phyloP scores from a whole-genome alignment of 352 stramenopile species.

The Phytophthora pluvialis region DNA sequence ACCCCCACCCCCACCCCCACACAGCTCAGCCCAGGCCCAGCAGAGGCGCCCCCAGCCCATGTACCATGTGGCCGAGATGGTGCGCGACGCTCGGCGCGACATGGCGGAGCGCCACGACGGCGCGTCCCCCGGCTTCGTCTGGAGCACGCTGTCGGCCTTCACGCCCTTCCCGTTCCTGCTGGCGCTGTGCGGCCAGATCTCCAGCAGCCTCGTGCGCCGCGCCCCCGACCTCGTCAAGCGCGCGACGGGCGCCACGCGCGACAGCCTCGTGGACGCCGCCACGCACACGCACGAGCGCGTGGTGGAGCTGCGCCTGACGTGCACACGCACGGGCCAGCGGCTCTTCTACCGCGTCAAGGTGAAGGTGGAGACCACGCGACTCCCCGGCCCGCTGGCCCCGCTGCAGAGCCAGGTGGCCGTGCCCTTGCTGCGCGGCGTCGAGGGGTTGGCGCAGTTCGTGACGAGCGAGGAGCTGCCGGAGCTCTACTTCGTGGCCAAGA shows the following conservation, averaged over 20 bases:
- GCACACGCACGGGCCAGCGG: slow-evolving; percentile 61
- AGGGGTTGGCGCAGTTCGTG: slow-evolving; percentile 79
- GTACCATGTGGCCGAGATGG: slow-evolving; percentile 87
- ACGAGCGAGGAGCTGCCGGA: slow-evolving; percentile 84
- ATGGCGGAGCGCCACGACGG: slow-evolving; percentile 78
- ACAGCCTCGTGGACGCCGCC: slow-evolving; percentile 67
- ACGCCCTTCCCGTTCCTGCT: slow-evolving; percentile 84
- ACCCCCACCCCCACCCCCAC: too few relatives aligned
- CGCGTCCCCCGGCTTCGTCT: slow-evolving; percentile 37
- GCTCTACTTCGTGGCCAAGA: slow-evolving; percentile 89
- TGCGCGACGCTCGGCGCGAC: slow-evolving; percentile 79
- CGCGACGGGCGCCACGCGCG: slow-evolving; percentile 64
- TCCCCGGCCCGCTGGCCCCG: slow-evolving; percentile 58
- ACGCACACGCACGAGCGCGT: slow-evolving; percentile 57
- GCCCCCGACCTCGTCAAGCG: slow-evolving; percentile 80
- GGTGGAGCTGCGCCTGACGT: slow-evolving; percentile 66
- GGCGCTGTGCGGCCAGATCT: slow-evolving; percentile 68
- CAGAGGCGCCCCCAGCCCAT: slow-evolving; percentile 46
- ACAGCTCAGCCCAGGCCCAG: not conserved
- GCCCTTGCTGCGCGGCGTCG: slow-evolving; percentile 69
- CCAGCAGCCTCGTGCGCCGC: slow-evolving; percentile 75
- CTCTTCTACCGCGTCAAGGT: slow-evolving; percentile 78
- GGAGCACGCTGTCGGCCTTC: slow-evolving; percentile 60
- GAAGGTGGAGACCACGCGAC: slow-evolving; percentile 50
- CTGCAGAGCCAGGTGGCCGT: slow-evolving; percentile 65